A percentile compares a stretch with the other conserved stretches of the same genome.
Evolutionary conservation across 1,284 basidiomycete species (phyloP).

Genomic region (Papiliotrema flavescens): DNA sequence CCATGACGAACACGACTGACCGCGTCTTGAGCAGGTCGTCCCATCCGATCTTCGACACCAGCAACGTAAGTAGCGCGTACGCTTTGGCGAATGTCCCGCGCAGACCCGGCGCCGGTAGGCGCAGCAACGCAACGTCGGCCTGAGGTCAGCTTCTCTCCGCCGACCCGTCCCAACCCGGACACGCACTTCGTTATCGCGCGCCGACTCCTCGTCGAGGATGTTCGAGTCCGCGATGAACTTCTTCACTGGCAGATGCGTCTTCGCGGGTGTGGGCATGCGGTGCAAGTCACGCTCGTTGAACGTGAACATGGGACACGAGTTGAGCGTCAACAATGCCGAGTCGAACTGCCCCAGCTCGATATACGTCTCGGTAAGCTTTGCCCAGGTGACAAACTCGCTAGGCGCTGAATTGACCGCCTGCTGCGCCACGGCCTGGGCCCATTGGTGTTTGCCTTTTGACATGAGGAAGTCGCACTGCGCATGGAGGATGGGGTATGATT

Average conservation of each 20-base stretch:
- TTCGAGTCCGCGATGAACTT: constrained; percentile 73
- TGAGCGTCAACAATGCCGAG: constrained; percentile 82
- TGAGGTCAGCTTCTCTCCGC: constrained; percentile 38
- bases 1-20: constrained; percentile 97
- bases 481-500: constrained; percentile 90
- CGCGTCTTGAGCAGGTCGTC: constrained; percentile 94
- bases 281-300: constrained; percentile 96
- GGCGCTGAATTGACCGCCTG: constrained; percentile 97
- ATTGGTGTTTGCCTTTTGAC: constrained; percentile 75
- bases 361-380: constrained; percentile 92
- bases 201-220: constrained; percentile 56
- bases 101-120: constrained; percentile 88
- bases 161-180: constrained; percentile 5
- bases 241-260: constrained; percentile 82
- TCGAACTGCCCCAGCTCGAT: constrained; percentile 87
- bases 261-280: constrained; percentile 74
- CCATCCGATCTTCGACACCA: constrained; percentile 95
- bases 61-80: constrained; percentile 80
- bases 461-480: constrained; percentile 87
- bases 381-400: constrained; percentile 97
- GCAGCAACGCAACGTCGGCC: constrained; percentile 88
- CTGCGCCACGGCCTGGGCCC: constrained; percentile 87
- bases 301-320: constrained; percentile 99
- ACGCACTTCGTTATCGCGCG: constrained; percentile 82
- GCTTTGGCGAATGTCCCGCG: constrained; percentile 95